Evolutionary conservation across 805 yeast species (phyloP), one percentile per base, ranked within the genome.

Genomic region (Barnettozyma botsteinii): DNA sequence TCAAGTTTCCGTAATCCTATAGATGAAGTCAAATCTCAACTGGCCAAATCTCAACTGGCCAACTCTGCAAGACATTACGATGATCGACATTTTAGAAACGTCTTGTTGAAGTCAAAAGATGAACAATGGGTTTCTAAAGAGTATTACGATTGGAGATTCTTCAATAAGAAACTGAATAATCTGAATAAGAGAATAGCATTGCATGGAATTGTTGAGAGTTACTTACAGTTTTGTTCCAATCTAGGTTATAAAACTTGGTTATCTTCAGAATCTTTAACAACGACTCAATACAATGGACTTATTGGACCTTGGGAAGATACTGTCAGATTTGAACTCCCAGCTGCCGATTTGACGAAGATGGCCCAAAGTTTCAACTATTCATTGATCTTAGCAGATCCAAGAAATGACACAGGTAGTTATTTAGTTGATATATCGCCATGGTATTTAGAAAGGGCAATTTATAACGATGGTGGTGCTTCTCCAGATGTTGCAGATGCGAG

Each of bases 121-220:
- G 57, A 53, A 1, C 44, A 46, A 25, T 53, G 62, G 49, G 51
- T 51, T 4, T 59, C 56, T 11, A 62, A 57, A 27, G 59, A 69
- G 60, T 65, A 58, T 39, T 79, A 79, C 50, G 87, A 81, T 56
- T 79, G 85, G 83, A 67, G 85, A 43, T 80, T 78, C 49, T 81
- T 79, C 67, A 70, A 68, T 47, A 56, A 62, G 35, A 59, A 67
- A 28, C 57, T 69, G n/a, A 50, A 51, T 24, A 59, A 59, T 28
- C 50, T 60, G 27, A 62, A 60, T 31, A 67, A 67, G 44, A 59
- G 64, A 46, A 72, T 67, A 13, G 66, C 75, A 4, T 62, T 78
- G 45, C 75, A 72, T 42, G 66, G 66, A 40, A 48, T 72, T 31
- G 64, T 69, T 12, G 57, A 69, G 30, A 69, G 69, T 13, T 74